Base-by-base conservation (phyloP, 2,329 filamentous ascomycete species). In the Mycogone perniciosa region DNA sequence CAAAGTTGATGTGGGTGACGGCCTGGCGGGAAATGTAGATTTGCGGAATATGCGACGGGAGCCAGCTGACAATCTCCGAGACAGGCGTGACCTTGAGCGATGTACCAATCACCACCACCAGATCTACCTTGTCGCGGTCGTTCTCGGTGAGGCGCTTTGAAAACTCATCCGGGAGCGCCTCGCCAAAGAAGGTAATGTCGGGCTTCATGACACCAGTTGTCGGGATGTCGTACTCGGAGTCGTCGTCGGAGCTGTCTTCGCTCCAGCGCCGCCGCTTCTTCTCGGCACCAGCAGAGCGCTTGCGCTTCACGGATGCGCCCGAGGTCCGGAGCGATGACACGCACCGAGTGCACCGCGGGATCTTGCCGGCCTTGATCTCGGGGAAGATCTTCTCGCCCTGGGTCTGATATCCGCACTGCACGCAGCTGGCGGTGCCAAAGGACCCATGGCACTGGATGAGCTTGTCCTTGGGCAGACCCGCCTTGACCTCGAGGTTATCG, bases 151-250 rank as follows among this genome's bases (percentile, higher is more conserved):
- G 79, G 6, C 91, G 85, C 45, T 81, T 76, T 51, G 86, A 87
- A 69, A 99, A 99, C 58, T 82, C 80, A 59, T 88, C 83, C 0
- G 92, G 91, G 1, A 99, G 83, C 46, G 84, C 79, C 71, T 99
- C 93, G 59, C 92, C 92, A 62, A 97, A 97, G 74, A 99, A 97
- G 43, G 89, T 97, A 64, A 99, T 97, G 71, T 97, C 92, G 7
- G 93, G 93, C 76, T 88, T 96, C 89, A 95, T 95, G 64, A 95
- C 83, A 51, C 88, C 89, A 2, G 83, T 80, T 44, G 78, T 75
- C 2, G 83, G 82, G 37, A 87, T 81, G 54, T 73, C 69, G 56
- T 73, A 76, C 38, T 76, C 73, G 30, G 72, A 71, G 48, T 77
- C 74, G 10, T 76, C 68, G 37, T 64, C 71, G 41, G 64, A 69